A percentile compares a stretch with the other conserved stretches of the same genome.
Conservation (phyloP, 2,329 filamentous ascomycete species). For the Aspergillus clavatus region DNA sequence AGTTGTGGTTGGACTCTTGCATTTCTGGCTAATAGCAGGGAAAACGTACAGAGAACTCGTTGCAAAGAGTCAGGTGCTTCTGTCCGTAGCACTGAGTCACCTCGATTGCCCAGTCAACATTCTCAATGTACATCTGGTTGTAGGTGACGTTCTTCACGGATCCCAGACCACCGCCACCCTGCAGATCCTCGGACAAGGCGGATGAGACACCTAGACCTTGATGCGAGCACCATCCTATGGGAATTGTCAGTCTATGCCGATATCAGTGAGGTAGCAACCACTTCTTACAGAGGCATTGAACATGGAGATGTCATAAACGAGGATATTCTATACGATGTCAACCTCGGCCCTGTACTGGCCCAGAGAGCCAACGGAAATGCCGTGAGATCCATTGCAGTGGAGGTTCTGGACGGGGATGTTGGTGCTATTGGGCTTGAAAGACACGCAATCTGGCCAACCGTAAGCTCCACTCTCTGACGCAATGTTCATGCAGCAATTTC, state of each 20-base stretch:
- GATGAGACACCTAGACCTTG: slow-evolving; percentile 62
- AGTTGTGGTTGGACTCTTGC: background rate
- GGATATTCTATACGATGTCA: slow-evolving; percentile 66
- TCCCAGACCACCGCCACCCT: slow-evolving; percentile 61
- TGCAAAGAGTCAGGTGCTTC: slow-evolving; percentile 58
- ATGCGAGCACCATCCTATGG: slow-evolving; percentile 61
- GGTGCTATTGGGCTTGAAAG: slow-evolving; percentile 70
- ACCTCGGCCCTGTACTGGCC: slow-evolving; percentile 61
- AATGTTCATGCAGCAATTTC: background rate
- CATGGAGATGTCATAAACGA: slow-evolving; percentile 58
- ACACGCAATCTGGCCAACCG: slow-evolving; percentile 56
- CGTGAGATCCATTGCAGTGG: slow-evolving; percentile 64
- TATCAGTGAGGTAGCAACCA: slow-evolving; percentile 23
- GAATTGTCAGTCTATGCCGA: slow-evolving; percentile 33
- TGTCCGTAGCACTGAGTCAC: slow-evolving; percentile 64
- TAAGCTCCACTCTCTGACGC: background rate
- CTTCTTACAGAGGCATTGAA: slow-evolving; percentile 45
- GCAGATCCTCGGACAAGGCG: slow-evolving; percentile 55
- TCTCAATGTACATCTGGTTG: slow-evolving; percentile 55
- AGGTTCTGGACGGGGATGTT: slow-evolving; percentile 64
- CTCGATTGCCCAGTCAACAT: slow-evolving; percentile 62
- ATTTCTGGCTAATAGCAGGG: background rate
- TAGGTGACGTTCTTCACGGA: slow-evolving; percentile 64
- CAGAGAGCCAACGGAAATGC: slow-evolving; percentile 67
- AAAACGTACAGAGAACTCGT: slow-evolving; percentile 49